Conservation (phyloP, 192 early-diverging fungal species). For the Entomortierella chlamydospora region DNA sequence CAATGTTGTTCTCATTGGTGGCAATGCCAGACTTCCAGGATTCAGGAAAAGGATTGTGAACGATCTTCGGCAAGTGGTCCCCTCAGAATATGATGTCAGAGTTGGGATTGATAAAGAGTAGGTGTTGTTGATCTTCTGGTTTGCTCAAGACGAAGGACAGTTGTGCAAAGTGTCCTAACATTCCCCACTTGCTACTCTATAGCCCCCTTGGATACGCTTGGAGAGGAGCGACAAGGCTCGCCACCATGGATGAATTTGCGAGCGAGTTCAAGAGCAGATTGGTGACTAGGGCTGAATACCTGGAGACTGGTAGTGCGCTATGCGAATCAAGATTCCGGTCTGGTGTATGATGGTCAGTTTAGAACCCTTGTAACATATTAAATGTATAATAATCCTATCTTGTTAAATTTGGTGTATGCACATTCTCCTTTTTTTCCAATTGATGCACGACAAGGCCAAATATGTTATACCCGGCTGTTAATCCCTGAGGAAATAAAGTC, state of each 20-base stretch:
- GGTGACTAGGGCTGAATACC: conserved; percentile 71
- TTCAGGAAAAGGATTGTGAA: conserved; percentile 65
- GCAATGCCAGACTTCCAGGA: conserved; percentile 72
- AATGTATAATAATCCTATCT: conserved; percentile 4
- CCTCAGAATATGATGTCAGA: conserved; percentile 66
- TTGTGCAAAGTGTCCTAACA: neutral
- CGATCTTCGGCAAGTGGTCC: conserved; percentile 68
- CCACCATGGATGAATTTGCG: conserved; percentile 52
- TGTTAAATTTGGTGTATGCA: neutral
- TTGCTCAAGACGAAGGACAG: too few species aligned
- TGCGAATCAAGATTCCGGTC: conserved; percentile 64
- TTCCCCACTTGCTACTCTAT: neutral
- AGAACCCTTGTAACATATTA: neutral
- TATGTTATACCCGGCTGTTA: too few species aligned
- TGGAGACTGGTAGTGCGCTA: conserved; percentile 69
- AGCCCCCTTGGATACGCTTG: conserved; percentile 69
- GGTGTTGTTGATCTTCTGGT: too few species aligned
- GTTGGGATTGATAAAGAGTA: conserved; percentile 70
- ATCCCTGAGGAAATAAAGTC: neutral
- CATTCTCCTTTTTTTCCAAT: too few species aligned
- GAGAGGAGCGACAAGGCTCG: conserved; percentile 65
- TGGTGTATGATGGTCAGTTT: conserved; percentile 8
- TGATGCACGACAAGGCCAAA: too few species aligned
- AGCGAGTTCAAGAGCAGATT: conserved; percentile 59
- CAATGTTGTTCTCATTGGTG: conserved; percentile 78